Evolutionary conservation across 116 monocot species (phyloP), one percentile per base, ranked within the genome.

Genomic region (Posidonia oceanica): DNA sequence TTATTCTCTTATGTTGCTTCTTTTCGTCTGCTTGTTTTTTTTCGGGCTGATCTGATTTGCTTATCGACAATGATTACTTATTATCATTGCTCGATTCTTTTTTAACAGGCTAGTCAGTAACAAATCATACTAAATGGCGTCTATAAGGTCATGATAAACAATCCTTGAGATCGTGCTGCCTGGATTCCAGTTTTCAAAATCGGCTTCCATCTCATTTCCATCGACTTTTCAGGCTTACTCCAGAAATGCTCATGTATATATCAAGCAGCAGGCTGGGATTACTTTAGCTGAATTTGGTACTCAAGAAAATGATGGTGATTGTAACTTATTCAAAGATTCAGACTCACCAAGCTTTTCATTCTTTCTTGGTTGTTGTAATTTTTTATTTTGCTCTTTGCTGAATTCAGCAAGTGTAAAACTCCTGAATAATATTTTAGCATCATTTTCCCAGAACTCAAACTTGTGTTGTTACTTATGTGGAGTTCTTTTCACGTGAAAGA

Each of bases 371-470:
- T 61, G 36, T 61, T 61, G 21, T 23, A 20, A 6, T 12, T 61
- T 23, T 36, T 36, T 29, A 20, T 23, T 22, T 61, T 61, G 3
- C 14, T 3, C 7, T 61, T 61, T 61, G 21, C 61, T 36, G 36
- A 61, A 36, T 61, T 61, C 61, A 61, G 61, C 61, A 61, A 61
- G 61, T 61, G 56, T 56, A 56, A 5, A 3, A 15, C 14, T 56
- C 56, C 56, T 56, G 44, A 6, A 44, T 44, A 44, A 44, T 44
- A 44, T 44, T 44, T 44, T 44, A 44, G 44, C 44, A 44, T 44
- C 44, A 44, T 44, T 44, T 44, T 44, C 5, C 44, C 44, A 44
- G 5, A 44, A 7, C 5, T 6, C 5, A 44, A 44, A 44, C 44
- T 7, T 44, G 5, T 44, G 44, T 44, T 44, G 5, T 10, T 6